Conservation (phyloP, 2,329 filamentous ascomycete species). For the Aureobasidium sp. region DNA sequence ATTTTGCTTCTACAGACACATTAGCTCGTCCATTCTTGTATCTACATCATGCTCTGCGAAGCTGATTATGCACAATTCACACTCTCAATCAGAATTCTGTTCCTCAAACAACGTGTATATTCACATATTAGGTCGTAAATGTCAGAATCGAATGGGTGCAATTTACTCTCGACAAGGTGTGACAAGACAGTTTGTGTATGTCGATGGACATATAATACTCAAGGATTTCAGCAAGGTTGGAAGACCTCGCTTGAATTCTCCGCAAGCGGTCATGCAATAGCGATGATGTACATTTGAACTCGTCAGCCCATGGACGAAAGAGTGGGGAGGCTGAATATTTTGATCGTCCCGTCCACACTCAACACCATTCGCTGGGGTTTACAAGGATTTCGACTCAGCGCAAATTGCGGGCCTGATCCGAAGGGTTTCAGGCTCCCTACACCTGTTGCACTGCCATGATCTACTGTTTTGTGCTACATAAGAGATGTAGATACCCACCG, state of each 20-base stretch:
- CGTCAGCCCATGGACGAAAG: neutral
- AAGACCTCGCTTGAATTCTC: neutral
- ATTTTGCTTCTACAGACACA: neutral
- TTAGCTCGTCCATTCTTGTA: neutral
- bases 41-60: neutral
- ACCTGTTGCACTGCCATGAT: neutral
- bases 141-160: neutral
- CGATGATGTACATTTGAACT: slow-evolving; percentile 6
- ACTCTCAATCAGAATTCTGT: too few relatives aligned
- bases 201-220: neutral
- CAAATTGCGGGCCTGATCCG: slow-evolving; percentile 9
- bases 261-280: neutral
- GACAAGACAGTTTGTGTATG: neutral
- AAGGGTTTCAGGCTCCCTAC: slow-evolving; percentile 13
- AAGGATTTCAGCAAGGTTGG: neutral
- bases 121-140: neutral
- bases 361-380: neutral
- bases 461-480: neutral
- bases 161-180: neutral
- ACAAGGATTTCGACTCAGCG: slow-evolving; percentile 1
- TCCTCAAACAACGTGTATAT: neutral
- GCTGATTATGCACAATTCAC: neutral
- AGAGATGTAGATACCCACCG: neutral
- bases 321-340: slow-evolving; percentile 2
- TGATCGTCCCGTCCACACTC: slow-evolving; percentile 9